Evolutionary conservation across 805 yeast genomes (phyloP).

Genomic region (Sugiyamaella americana): DNA sequence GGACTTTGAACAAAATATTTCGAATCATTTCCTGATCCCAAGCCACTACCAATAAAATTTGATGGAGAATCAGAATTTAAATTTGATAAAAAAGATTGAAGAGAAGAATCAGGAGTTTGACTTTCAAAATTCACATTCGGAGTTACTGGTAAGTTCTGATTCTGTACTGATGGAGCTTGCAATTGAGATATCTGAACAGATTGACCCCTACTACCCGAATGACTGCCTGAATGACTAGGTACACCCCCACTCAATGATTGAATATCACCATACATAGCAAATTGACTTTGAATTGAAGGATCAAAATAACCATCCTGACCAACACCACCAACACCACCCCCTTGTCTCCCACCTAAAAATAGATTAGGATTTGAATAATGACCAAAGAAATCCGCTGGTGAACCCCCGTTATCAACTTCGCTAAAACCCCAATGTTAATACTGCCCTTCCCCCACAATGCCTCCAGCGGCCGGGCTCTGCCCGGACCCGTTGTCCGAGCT

Average conservation of each 20-base stretch:
- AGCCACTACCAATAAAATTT: background rate
- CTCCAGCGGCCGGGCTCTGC: too few species aligned
- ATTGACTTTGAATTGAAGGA: background rate
- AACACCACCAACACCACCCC: background rate
- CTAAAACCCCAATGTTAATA: background rate
- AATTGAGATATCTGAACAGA: background rate
- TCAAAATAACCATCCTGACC: background rate
- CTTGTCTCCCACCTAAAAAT: background rate
- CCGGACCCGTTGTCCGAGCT: too few species aligned
- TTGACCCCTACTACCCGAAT: background rate
- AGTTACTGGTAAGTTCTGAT: background rate
- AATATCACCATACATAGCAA: background rate
- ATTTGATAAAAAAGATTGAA: slow-evolving; percentile 2
- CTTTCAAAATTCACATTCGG: too few species aligned
- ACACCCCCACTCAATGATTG: background rate
- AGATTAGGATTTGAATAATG: slow-evolving; percentile 14
- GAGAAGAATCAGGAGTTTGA: slow-evolving; percentile 2
- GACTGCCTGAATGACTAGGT: background rate
- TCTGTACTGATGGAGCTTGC: background rate
- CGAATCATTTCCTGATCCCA: slow-evolving; percentile 4
- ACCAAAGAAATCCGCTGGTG: slow-evolving; percentile 22
- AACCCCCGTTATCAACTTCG: slow-evolving; percentile 14
- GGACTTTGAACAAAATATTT: slow-evolving; percentile 7
- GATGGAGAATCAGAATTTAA: slow-evolving; percentile 1
- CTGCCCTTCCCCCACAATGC: background rate